Base-by-base conservation (phyloP, 116 monocot genomes). In the Trichopus zeylanicus region DNA sequence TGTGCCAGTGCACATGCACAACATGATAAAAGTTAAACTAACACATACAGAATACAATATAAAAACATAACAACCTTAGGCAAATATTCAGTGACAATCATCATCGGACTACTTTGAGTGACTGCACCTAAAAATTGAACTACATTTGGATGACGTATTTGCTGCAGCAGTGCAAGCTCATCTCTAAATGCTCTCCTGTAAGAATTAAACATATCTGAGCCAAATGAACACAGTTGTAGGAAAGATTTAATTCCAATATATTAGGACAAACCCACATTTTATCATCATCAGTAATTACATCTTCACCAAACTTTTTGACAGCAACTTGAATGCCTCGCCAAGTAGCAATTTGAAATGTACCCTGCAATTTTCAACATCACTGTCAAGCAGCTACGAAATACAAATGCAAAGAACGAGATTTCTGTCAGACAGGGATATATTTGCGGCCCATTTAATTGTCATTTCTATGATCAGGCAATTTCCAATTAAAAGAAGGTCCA, bases 51-150 rank as follows among this genome's bases (percentile, higher is more conserved):
- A 6, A 37, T 11, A 37, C 37, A 37, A 37, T n/a, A n/a, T n/a
- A n/a, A n/a, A n/a, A n/a, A n/a, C n/a, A n/a, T n/a, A n/a, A n/a
- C 23, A 65, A 93, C 93, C 93, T 88, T 93, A 29, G 85, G 82
- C 70, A 93, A 66, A 75, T 78, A 93, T 77, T 93, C 93, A 49
- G 82, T 93, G 5, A 93, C 88, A 63, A 93, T 93, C 93, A 93
- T 88, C 93, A 93, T 88, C 6, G 88, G 93, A 27, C 67, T 75
- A 61, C 85, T 85, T 64, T 93, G 93, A 27, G 93, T 93, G 21
- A 93, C 88, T 29, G 93, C 88, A 57, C 93, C 93, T 63, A 93
- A 70, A 77, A 93, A 93, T 46, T 93, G 93, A 48, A 93, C 93
- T 21, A 93, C 93, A 80, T 93, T 93, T 23, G 93, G 93, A 73